phyloP scores from a whole-genome alignment of 129 eudicot species.

The Flaveria sonorensis region DNA sequence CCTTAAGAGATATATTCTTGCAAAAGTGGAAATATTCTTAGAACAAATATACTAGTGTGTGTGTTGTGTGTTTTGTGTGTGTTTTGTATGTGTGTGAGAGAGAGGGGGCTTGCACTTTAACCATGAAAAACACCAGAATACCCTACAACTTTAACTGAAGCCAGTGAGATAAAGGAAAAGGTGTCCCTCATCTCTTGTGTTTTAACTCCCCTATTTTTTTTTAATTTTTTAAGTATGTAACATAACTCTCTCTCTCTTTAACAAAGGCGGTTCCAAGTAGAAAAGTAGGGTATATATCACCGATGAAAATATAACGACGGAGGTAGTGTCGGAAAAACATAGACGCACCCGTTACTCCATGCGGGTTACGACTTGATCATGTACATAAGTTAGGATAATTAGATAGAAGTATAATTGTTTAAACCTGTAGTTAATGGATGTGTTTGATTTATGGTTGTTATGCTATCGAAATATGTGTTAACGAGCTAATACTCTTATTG shows the following conservation, averaged over 20 bases:
- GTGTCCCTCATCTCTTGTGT: constrained; percentile 36
- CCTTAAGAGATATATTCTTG: constrained; percentile 33
- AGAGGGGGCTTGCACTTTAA: constrained; percentile 43
- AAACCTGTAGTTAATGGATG: no score
- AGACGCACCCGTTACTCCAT: no score
- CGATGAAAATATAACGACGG: no score
- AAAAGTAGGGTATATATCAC: no score
- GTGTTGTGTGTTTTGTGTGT: neutral
- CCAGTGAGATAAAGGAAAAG: constrained; percentile 77
- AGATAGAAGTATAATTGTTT: no score
- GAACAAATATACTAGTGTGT: constrained; percentile 21
- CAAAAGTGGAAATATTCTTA: constrained; percentile 46
- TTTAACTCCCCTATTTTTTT: constrained; percentile 35
- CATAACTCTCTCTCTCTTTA: constrained; percentile 11
- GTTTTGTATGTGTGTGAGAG: constrained; percentile 17
- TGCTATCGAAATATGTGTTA: no score
- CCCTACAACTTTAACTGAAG: constrained; percentile 69
- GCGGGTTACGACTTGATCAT: no score
- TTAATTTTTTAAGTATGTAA: constrained; percentile 32
- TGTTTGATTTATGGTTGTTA: no score
- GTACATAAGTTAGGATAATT: no score
- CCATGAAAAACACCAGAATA: constrained; percentile 68
- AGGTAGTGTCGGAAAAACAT: no score
- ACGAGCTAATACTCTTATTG: no score
- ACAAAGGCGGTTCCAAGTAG: constrained; percentile 13